phyloP scores from a whole-genome alignment of 768 basidiomycete genomes.

The Cubamyces sp. region DNA sequence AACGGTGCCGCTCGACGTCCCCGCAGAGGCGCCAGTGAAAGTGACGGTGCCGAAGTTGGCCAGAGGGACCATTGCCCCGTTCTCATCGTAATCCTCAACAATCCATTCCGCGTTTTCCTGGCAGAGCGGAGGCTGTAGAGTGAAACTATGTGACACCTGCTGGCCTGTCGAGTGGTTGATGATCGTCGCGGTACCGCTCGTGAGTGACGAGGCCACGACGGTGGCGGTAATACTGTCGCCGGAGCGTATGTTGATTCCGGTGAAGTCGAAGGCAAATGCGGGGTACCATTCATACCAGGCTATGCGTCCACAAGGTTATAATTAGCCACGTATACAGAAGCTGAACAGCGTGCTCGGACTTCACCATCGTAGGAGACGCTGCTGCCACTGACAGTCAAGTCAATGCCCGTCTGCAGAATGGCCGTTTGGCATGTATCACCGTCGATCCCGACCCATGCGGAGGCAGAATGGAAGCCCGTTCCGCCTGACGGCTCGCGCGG shows the following conservation, averaged over 20 bases:
- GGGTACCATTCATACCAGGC: conserved; percentile 42
- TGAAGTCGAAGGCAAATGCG: conserved; percentile 39
- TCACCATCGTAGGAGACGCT: conserved; percentile 36
- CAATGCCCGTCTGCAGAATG: conserved; percentile 42
- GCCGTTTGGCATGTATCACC: conserved; percentile 40
- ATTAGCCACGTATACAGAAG: too few relatives aligned
- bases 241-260: conserved; percentile 34
- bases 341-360: too few relatives aligned
- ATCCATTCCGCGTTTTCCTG: conserved; percentile 44
- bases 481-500: conserved; percentile 33
- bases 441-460: conserved; percentile 44
- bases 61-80: conserved; percentile 37
- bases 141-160: conserved; percentile 37
- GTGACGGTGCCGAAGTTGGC: conserved; percentile 19
- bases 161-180: conserved; percentile 34
- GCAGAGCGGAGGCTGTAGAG: conserved; percentile 36
- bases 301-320: conserved; percentile 4
- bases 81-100: conserved; percentile 38
- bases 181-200: conserved; percentile 33
- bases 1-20: neutral
- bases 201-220: conserved; percentile 34
- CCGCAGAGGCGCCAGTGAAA: conserved; percentile 9
- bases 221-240: conserved; percentile 36
- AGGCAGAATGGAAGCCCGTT: conserved; percentile 32
- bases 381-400: conserved; percentile 34